Evolutionary conservation across 164 flowering plant genomes (phyloP), one percentile per base, ranked within the genome.

Genomic region (Litsea cubeba): DNA sequence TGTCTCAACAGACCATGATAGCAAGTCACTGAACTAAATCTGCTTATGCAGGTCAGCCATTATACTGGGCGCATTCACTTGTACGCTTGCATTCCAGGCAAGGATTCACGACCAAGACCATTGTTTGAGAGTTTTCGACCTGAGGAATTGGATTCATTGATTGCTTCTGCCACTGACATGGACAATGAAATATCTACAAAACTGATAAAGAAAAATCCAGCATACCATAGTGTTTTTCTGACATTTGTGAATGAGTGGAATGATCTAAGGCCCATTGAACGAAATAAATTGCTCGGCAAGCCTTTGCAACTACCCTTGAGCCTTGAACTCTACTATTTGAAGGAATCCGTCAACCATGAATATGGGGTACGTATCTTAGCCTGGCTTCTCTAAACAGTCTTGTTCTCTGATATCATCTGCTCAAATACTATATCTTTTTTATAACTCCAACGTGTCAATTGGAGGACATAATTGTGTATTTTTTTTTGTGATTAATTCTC

Each of bases 61-160:
- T 86, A 88, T 75, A 95, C 97, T 23, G 96, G 91, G 72, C 85
- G 99, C 75, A 79, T 95, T 73, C 99, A 95, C 84, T 76, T 95
- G 75, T 91, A 92, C 79, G 77, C 90, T 69, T 95, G 95, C 82
- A 80, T 78, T 70, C 78, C 82, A 22, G 97, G 90, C 72, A 79
- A 70, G 72, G 93, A 91, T 79, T 77, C 83, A 73, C 84, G 95
- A 77, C 97, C 97, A 76, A 88, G 77, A 70, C 95, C 91, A 71
- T 83, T 93, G 12, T 88, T 82, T 81, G 79, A 83, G 82, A 95
- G 81, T 82, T 93, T 95, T 71, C 85, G 88, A 25, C 92, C 85
- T 8, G 97, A 93, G 81, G 98, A 95, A 77, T 67, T 91, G 63
- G 89, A 90, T 71, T 76, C 83, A 50, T 30, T 68, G 57, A 63